Percentiles rank a stretch among this genome's conserved stretches.
These are phyloP conservation scores for Xylariaceae sp. DNA, from an alignment of 2,329 filamentous ascomycete genomes.

Conservation along the genomic window DNA sequence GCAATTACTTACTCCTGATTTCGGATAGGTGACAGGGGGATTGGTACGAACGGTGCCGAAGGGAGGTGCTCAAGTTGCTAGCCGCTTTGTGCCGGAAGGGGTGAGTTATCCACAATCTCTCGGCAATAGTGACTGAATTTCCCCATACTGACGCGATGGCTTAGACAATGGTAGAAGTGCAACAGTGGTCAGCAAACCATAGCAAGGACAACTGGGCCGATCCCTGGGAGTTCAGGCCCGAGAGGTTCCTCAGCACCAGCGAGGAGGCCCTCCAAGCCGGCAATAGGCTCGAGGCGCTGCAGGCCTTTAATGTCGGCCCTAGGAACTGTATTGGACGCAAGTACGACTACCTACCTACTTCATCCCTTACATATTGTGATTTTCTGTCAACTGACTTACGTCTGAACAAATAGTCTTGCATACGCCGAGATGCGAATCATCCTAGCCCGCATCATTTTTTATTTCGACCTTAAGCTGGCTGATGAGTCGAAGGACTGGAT, in stretches of 20 bases:
- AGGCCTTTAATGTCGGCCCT: slow-evolving; percentile 47
- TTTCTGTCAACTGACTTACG: slow-evolving; percentile 3
- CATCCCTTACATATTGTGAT: background rate
- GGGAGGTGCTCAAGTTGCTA: slow-evolving; percentile 35
- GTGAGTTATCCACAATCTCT: slow-evolving; percentile 31
- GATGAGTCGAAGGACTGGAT: slow-evolving; percentile 46
- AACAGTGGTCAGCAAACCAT: slow-evolving; percentile 48
- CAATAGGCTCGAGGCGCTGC: slow-evolving; percentile 41
- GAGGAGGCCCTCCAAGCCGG: slow-evolving; percentile 40
- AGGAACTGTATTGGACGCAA: slow-evolving; percentile 50
- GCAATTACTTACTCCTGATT: background rate
- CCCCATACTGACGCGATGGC: slow-evolving; percentile 15
- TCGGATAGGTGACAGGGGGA: slow-evolving; percentile 27
- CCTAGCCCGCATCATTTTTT: slow-evolving; percentile 51
- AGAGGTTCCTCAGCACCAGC: slow-evolving; percentile 44
- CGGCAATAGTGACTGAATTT: too few relatives aligned
- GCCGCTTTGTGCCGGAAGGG: slow-evolving; percentile 36
- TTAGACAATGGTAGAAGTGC: slow-evolving; percentile 47
- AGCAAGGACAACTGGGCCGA: slow-evolving; percentile 48
- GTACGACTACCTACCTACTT: slow-evolving; percentile 36
- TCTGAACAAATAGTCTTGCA: slow-evolving; percentile 44
- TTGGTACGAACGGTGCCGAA: slow-evolving; percentile 34
- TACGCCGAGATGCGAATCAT: slow-evolving; percentile 57
- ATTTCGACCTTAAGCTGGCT: slow-evolving; percentile 52
- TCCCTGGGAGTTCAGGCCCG: slow-evolving; percentile 48